Evolutionary conservation across 1,284 basidiomycete species (phyloP).

Genomic region (Termitomyces sp.): DNA sequence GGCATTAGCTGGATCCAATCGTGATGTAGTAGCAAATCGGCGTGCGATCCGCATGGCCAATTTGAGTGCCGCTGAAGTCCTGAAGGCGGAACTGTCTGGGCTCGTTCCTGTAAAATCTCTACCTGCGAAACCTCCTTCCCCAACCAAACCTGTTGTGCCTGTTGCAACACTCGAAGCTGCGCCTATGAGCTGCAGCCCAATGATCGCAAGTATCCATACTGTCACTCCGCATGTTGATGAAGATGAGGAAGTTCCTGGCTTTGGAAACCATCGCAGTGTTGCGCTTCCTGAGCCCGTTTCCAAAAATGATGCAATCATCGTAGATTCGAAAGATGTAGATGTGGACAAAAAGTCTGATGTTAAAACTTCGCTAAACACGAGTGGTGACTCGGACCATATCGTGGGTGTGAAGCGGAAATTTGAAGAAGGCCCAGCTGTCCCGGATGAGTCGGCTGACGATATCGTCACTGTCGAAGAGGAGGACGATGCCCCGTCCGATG

Average conservation of each 20-base stretch:
- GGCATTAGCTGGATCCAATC: constrained; percentile 75
- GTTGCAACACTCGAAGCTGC: constrained; percentile 24
- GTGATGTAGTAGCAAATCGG: constrained; percentile 84
- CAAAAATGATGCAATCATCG: constrained; percentile 8
- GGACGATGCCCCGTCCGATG: constrained; percentile 41
- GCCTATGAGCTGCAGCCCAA: constrained; percentile 20
- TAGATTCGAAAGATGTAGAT: constrained; percentile 25
- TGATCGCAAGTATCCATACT: constrained; percentile 2
- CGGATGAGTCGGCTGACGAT: constrained; percentile 37
- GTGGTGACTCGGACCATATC: constrained; percentile 19
- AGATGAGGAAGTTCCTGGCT: constrained; percentile 36
- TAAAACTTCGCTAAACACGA: constrained; percentile 12
- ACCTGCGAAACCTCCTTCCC: constrained; percentile 32
- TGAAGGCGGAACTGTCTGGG: constrained; percentile 87
- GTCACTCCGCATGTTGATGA: constrained; percentile 22
- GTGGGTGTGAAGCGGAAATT: constrained; percentile 66
- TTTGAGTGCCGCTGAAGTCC: constrained; percentile 88
- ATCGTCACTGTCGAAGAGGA: constrained; percentile 37
- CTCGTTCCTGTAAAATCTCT: constrained; percentile 53
- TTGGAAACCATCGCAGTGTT: constrained; percentile 21
- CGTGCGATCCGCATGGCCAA: constrained; percentile 92
- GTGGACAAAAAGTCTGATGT: constrained; percentile 25
- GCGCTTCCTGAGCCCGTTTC: constrained; percentile 6
- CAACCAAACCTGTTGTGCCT: constrained; percentile 25
- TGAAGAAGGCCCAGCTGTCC: constrained; percentile 51